Base-by-base conservation (phyloP, 805 yeast species). In the Groenewaldozyma tartarivorans region DNA sequence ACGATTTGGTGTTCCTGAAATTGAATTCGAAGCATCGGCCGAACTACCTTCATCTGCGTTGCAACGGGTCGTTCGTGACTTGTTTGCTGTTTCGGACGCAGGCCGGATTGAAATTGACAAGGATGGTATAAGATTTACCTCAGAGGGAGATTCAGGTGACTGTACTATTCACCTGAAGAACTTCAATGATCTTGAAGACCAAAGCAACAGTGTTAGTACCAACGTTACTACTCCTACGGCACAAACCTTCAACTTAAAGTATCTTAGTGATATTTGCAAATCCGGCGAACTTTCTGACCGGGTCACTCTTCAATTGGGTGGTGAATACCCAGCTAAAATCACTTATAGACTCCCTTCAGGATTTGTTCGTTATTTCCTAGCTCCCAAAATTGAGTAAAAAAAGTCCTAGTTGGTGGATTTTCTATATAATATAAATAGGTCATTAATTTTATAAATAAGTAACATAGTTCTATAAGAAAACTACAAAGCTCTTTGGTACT, bases 311-410 rank as follows among this genome's bases (percentile, higher is more conserved):
- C 83, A 85, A 63, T 74, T 92, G 57, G 83, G 95, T 16, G 90
- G 82, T 56, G 86, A 83, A 59, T 79, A 92, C 13, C 98, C 98
- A 26, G 95, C 96, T 33, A 68, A 87, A 61, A 86, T 92, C 58
- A 96, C 90, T 67, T 92, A 81, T 68, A 81, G 81, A 64, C 71
- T 92, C 58, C 79, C 86, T 48, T 82, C 90, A 62, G 98, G 98
- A 41, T 84, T 85, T 65, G 71, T 92, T 62, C 81, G 95, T 62
- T 92, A 83, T 75, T 92, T 84, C 75, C 74, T 92, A 62, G 98
- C 98, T 53, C 98, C 98, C 45, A 90, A 92, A 73, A 86, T 92
- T 61, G 95, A 83, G 50, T 97, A 88, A 49, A 95, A 84, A 24
- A 24, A 49, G 35, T 33, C 27, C 38, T 26, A 20, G 5, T 18